A percentile compares a stretch with the other conserved stretches of the same genome.
Evolutionary conservation across 495 filamentous ascomycete species (phyloP).

Genomic region (Hypoxylon intermedium): DNA sequence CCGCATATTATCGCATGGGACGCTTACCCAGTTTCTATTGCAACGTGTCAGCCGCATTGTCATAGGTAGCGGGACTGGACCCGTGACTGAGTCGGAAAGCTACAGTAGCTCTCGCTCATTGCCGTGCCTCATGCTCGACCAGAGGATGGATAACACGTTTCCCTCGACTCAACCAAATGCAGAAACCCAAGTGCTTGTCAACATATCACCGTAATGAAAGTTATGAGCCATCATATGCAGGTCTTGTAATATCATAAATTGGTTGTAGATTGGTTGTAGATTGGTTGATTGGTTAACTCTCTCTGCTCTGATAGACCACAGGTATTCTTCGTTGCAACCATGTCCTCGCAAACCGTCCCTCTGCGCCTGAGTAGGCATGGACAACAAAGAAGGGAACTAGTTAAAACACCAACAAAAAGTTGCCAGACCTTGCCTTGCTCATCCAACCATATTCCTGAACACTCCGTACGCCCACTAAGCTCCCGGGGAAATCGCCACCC

Average conservation of each 20-base stretch:
- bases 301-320: not conserved
- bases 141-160: slow-evolving; percentile 9
- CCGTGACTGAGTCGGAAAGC: slow-evolving; percentile 14
- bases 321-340: slow-evolving; percentile 7
- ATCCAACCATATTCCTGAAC: slow-evolving; percentile 27
- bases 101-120: slow-evolving; percentile 6
- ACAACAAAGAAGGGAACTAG: slow-evolving; percentile 15
- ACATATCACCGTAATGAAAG: not conserved
- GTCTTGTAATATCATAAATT: not conserved
- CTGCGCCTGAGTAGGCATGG: slow-evolving; percentile 19
- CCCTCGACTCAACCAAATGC: not conserved
- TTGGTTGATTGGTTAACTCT: not conserved
- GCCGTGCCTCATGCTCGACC: slow-evolving; percentile 2
- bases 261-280: not conserved
- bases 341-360: slow-evolving; percentile 10
- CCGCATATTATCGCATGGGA: slow-evolving; percentile 8
- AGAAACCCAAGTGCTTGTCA: not conserved
- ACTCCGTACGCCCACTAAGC: slow-evolving; percentile 33
- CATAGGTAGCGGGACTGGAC: slow-evolving; percentile 17
- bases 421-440: slow-evolving; percentile 21
- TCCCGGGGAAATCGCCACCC: slow-evolving; percentile 21
- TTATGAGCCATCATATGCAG: not conserved
- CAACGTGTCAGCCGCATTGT: slow-evolving; percentile 37
- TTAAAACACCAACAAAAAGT: slow-evolving; percentile 18
- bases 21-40: slow-evolving; percentile 20